Evolutionary conservation across 2,329 filamentous ascomycete genomes (phyloP), one percentile per base, ranked within the genome.

Genomic region (Didymella pomorum): DNA sequence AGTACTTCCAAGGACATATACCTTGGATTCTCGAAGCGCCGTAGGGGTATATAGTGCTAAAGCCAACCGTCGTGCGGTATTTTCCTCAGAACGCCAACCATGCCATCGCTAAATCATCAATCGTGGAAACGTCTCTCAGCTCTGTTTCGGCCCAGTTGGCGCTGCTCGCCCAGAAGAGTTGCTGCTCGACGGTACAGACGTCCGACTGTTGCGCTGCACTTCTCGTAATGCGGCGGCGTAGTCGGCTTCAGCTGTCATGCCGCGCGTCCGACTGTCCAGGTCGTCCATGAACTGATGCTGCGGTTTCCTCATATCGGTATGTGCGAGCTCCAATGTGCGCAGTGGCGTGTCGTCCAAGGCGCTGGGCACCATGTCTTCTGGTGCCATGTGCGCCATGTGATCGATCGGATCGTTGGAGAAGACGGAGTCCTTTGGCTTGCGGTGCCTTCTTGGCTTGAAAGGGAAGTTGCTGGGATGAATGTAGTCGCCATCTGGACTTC

Each of bases 401-500:
- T 62, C 61, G 4, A 53, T 25, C 9, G 61, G 57, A 14, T 71
- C 65, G 16, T 68, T 68, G 2, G 65, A 60, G 16, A 71, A 61
- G 18, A 72, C 64, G 0, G 68, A 72, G 50, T 71, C 68, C 41
- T 73, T 71, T 39, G 60, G 60, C n/a, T 60, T 65, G 23, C 61
- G 66, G 23, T 62, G 61, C 20, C 61, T 61, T 20, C 60, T 64
- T 2, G 64, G 62, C 33, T 66, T 71, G 44, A 69, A 65, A 2
- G 71, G 69, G 25, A 70, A 73, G 51, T 73, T 69, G 64, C 62
- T 71, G 14, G 67, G 12, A 18, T 72, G 65, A 4, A 73, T 66
- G 41, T 70, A 70, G 28, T 73, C 72, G 44, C 72, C 71, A 26
- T 76, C 71, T 0, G 73, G 73, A 50, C 70, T 73, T 55, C 60